phyloP scores from a whole-genome alignment of 2,329 filamentous ascomycete genomes.

The Ceratocystis papillata region DNA sequence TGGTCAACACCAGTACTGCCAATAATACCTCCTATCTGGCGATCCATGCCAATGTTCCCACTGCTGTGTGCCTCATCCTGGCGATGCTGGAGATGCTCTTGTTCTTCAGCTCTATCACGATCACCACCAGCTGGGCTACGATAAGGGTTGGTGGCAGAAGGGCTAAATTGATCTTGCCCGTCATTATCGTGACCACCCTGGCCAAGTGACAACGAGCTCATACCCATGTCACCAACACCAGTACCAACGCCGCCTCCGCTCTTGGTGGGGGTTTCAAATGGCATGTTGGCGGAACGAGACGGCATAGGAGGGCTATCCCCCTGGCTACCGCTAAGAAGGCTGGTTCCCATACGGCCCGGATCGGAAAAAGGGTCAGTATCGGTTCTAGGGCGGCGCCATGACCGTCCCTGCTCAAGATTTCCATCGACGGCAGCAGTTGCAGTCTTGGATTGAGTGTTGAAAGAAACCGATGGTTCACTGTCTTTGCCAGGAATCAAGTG shows the following conservation, averaged over 20 bases:
- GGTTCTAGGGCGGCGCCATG: constrained; percentile 52
- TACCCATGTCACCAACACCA: constrained; percentile 47
- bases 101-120: constrained; percentile 38
- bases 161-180: constrained; percentile 65
- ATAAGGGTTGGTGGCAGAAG: constrained; percentile 92
- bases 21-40: constrained; percentile 17
- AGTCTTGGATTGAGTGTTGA: constrained; percentile 32
- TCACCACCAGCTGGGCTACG: constrained; percentile 76
- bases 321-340: constrained; percentile 46
- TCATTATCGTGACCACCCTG: constrained; percentile 42
- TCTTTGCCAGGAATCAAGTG: constrained; percentile 58
- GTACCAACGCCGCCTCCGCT: constrained; percentile 23
- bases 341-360: constrained; percentile 37
- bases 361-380: constrained; percentile 72
- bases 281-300: constrained; percentile 26
- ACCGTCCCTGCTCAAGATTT: constrained; percentile 34
- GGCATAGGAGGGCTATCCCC: constrained; percentile 47
- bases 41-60: constrained; percentile 25
- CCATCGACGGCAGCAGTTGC: constrained; percentile 29
- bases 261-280: constrained; percentile 40
- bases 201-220: constrained; percentile 48
- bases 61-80: constrained; percentile 40
- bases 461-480: constrained; percentile 38
- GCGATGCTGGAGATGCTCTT: constrained; percentile 49
- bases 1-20: constrained; percentile 30